phyloP scores from a whole-genome alignment of 495 filamentous ascomycete species.

The Penicillium simplicissimum region DNA sequence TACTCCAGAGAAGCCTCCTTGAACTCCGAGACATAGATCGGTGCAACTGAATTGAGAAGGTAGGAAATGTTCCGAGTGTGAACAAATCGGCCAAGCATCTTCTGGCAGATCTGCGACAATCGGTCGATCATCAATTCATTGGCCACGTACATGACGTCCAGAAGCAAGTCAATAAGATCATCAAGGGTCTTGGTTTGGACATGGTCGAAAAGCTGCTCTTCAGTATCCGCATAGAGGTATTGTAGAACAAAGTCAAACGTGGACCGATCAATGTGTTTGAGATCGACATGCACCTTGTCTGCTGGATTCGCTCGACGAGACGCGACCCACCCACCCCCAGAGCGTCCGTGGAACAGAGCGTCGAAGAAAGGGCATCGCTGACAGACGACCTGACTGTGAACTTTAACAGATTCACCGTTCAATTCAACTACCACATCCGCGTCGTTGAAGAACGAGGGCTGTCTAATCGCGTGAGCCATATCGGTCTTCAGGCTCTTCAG shows the following conservation, averaged over 20 bases:
- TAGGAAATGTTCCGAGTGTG: constrained; percentile 83
- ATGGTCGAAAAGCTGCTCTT: constrained; percentile 78
- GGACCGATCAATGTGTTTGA: constrained; percentile 72
- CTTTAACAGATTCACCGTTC: constrained; percentile 60
- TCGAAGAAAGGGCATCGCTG: constrained; percentile 91
- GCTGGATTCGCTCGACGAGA: constrained; percentile 57
- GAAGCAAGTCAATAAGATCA: constrained; percentile 80
- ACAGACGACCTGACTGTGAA: constrained; percentile 77
- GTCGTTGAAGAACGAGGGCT: constrained; percentile 68
- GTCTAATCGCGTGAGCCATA: constrained; percentile 63
- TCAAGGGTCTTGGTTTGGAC: constrained; percentile 70
- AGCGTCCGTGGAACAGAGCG: constrained; percentile 82
- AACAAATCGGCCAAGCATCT: constrained; percentile 81
- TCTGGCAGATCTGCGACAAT: constrained; percentile 86
- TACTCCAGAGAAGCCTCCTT: constrained; percentile 89
- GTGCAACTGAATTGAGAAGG: constrained; percentile 78
- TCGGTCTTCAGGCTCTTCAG: constrained; percentile 64
- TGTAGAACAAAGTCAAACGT: constrained; percentile 78
- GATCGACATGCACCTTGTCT: constrained; percentile 69
- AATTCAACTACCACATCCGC: constrained; percentile 78
- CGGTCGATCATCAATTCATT: constrained; percentile 96
- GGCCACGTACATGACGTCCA: constrained; percentile 87
- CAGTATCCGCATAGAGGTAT: constrained; percentile 82
- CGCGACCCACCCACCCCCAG: constrained; percentile 79
- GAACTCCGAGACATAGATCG: constrained; percentile 79